Percentiles rank a stretch among this genome's conserved stretches.
These are phyloP conservation scores for Kurtzmaniella quercitrusa DNA, from an alignment of 1,139 yeast genomes.

Conservation along the genomic window DNA sequence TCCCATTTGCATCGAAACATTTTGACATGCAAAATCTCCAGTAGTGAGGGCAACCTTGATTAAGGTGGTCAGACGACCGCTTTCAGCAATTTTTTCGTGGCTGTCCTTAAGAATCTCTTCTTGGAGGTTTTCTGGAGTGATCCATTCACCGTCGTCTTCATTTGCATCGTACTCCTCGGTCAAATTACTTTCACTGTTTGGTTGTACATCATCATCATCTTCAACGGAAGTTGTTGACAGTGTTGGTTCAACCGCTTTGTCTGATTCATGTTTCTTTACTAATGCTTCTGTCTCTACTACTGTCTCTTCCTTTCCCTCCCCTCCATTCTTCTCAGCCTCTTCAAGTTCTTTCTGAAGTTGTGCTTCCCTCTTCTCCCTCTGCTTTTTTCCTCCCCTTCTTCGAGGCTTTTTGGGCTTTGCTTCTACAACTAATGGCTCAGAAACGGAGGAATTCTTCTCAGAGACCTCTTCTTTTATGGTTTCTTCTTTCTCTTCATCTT, in stretches of 20 bases:
- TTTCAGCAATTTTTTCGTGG: slow-evolving; percentile 39
- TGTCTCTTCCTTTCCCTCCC: slow-evolving; percentile 10
- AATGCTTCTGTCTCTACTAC: slow-evolving; percentile 9
- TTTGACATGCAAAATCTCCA: slow-evolving; percentile 97
- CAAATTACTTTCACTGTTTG: slow-evolving; percentile 10
- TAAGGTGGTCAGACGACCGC: slow-evolving; percentile 19
- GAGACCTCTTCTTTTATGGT: slow-evolving; percentile 25
- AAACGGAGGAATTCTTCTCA: slow-evolving; percentile 14
- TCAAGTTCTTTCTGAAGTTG: slow-evolving; percentile 22
- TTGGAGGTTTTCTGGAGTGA: slow-evolving; percentile 78
- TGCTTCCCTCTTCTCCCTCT: slow-evolving; percentile 52
- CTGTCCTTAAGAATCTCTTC: slow-evolving; percentile 66
- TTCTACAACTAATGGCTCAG: slow-evolving; percentile 3
- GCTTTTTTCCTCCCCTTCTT: slow-evolving; percentile 64
- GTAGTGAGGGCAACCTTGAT: slow-evolving; percentile 82
- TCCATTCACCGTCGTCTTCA: slow-evolving; percentile 93
- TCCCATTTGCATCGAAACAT: slow-evolving; percentile 89
- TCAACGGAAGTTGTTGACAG: no score
- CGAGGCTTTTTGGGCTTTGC: slow-evolving; percentile 36
- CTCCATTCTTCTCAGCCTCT: slow-evolving; percentile 10
- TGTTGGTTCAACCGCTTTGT: no score
- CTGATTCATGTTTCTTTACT: slow-evolving; percentile 2
- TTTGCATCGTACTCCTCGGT: slow-evolving; percentile 49
- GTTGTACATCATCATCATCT: no score
- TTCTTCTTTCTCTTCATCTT: slow-evolving; percentile 11